Evolutionary conservation across 2,329 filamentous ascomycete species (phyloP), one percentile per base, ranked within the genome.

Genomic region (Periconia sp.): DNA sequence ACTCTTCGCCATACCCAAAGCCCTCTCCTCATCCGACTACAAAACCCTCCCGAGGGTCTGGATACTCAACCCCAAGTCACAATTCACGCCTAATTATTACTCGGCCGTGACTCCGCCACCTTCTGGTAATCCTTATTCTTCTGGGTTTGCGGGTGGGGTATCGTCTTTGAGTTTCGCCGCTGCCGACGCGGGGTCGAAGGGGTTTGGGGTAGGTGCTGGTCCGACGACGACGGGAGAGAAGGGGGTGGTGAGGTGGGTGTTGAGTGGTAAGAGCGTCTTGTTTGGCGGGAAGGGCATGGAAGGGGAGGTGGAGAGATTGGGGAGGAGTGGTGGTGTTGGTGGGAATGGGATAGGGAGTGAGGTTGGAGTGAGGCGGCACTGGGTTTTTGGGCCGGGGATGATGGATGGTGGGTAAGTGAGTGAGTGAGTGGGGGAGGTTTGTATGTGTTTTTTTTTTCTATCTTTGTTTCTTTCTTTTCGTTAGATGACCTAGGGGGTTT

Each of bases 231-330:
- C 11, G 41, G 41, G 41, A 44, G 2, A 62, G 17, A 49, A 47
- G 15, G 56, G 45, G 15, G 56, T 52, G n/a, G 65, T 68, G 8
- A 68, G 71, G 23, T 78, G 76, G 76, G 75, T 70, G 1, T 37
- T 77, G 27, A 60, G 72, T 31, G 68, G 68, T 3, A 78, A 78
- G 61, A 69, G 69, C 1, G 66, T 73, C 2, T 53, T 77, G 7
- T 77, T 77, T 64, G 72, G 71, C 17, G 75, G 76, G 51, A 49
- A 23, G 13, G 48, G 50, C 10, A 70, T 72, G 27, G 53, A 53
- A 41, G 52, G 31, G 2, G 58, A 47, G 17, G n/a, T 49, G 46
- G 46, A 7, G 20, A 6, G 27, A 14, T 13, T 30, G 43, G 27
- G 15, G 27, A 18, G 20, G 2, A 6, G 14, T 6, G 33, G n/a